Conservation (phyloP, 1,284 basidiomycete species). For the Austropuccinia psidii region DNA sequence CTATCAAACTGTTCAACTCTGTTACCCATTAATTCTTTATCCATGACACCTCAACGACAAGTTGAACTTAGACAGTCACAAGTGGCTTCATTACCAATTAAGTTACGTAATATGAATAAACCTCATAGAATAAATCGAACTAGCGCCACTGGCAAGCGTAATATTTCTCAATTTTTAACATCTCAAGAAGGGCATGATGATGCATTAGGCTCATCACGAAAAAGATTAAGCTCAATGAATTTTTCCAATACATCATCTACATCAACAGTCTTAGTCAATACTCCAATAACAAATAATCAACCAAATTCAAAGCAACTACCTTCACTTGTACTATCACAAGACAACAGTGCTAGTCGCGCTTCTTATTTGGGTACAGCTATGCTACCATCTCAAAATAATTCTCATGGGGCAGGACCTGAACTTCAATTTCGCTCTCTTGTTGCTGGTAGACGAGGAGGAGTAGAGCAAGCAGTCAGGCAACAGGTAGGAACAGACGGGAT, state of each 20-base stretch:
- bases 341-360: neutral
- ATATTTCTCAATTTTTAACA: neutral
- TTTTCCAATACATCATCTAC: neutral
- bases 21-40: neutral
- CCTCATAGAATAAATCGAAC: neutral
- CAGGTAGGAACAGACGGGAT: neutral
- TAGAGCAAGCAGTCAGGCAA: neutral
- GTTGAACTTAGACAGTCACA: neutral
- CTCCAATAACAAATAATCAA: neutral
- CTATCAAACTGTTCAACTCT: too few species aligned
- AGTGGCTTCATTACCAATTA: neutral
- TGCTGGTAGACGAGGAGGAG: neutral
- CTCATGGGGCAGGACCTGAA: neutral
- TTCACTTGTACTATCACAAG: neutral
- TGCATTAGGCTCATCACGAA: neutral
- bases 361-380: neutral
- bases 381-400: neutral
- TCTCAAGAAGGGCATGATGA: neutral
- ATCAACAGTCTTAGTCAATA: neutral
- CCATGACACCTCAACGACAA: conserved; percentile 1
- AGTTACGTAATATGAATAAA: neutral
- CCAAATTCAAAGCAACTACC: neutral
- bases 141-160: neutral
- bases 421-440: conserved; percentile 15
- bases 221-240: neutral